Evolutionary conservation across 108 stramenopile species (phyloP), one percentile per base, ranked within the genome.

Genomic region (Fragilaria radians): DNA sequence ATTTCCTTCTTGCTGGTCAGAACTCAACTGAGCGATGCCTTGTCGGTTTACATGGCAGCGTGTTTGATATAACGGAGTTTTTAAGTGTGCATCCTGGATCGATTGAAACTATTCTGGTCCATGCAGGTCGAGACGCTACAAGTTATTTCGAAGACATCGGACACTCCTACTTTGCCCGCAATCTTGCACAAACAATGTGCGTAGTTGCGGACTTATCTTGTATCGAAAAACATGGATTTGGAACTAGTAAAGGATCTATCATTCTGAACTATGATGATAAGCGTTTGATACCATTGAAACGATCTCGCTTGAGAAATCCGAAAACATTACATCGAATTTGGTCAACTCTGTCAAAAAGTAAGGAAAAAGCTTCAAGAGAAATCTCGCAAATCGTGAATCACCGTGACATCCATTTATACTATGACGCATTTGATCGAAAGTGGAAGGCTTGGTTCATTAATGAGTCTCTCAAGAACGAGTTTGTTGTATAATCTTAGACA

Each of bases 31-130:
- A 71, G 0, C 54, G 56, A 24, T 95, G 93, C 65, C 63, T 95
- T 53, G 81, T 96, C n/a, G 94, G 91, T 9, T 58, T 97, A 5
- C 82, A 89, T 70, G 89, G 91, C 0, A 74, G 86, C 56, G 82
- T 91, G 19, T 95, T 88, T 61, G 89, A 97, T 66, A 79, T 97
- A 54, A 89, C 93, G 28, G 52, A 63, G n/a, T 97, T 97, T 72
- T 54, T 96, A 53, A 58, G 78, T 45, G n/a, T 59, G 5, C 96
- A 97, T 73, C 96, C 96, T 26, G 96, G 96, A 27, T 78, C 79
- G 34, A 84, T 86, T 23, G 96, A 97, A 51, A 96, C 94, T 11
- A 71, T 97, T 3, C 67, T 96, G 72, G 83, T 91, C 5, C 91
- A 92, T 67, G 71, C 93, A 2, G 96, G 96, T 19, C 57, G 71